Base-by-base conservation (phyloP, 345 rosid species). In the Salix brachista region DNA sequence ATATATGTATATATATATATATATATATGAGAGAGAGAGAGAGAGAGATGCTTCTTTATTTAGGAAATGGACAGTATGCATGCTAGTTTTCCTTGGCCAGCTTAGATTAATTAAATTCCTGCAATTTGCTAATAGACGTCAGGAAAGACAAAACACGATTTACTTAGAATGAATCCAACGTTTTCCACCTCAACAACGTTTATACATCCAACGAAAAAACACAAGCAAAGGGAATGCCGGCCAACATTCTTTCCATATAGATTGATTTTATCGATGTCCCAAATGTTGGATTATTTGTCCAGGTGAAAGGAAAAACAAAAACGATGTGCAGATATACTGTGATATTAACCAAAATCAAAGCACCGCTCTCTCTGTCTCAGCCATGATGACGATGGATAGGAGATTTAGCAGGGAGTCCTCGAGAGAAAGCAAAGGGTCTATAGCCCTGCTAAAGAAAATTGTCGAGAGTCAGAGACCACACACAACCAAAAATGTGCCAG, bases 401-500 rank as follows among this genome's bases (percentile, higher is more conserved):
- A 79, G 74, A 70, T 52, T 80, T 61, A 75, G 79, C 44, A 60
- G 80, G 37, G 84, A 85, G 0, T 34, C 82, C 1, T 48, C 81
- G 0, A 72, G 72, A 50, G 84, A 69, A 54, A 82, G 65, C 71
- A 79, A 60, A 42, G 78, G 73, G 17, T 67, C 79, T 36, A 36
- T 65, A 25, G 34, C 71, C 21, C 65, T 84, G 70, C 88, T 83
- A 37, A 85, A 73, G 85, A 83, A 69, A 79, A 42, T 74, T 3
- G 67, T 67, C 0, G 86, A 85, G 73, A 71, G 73, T 67, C 72
- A 67, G 62, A 71, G 67, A 73, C 34, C 69, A 3, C 28, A 65
- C 37, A 74, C 65, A 71, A 50, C 71, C 4, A 74, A 87, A 58
- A 65, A 52, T 23, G 84, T 52, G 1, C 89, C 91, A 0, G 92